A percentile compares a stretch with the other conserved stretches of the same genome.
Conservation (phyloP, 2,329 filamentous ascomycete genomes). For the Sphaerulina vaccinii region DNA sequence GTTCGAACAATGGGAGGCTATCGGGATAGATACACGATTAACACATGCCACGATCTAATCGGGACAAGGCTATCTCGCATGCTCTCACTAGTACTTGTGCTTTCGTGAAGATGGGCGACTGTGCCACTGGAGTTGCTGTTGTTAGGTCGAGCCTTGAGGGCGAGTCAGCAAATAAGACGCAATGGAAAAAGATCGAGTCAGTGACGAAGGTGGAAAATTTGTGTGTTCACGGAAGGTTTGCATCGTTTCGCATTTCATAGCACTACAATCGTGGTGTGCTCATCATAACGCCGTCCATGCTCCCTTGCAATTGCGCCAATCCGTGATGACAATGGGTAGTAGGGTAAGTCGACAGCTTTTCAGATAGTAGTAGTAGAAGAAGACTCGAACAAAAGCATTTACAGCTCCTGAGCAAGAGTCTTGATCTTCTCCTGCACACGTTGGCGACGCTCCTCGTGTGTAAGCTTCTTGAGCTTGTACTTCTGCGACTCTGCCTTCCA, state of each 20-base stretch:
- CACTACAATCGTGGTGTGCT: conserved; percentile 7
- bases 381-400: conserved; percentile 11
- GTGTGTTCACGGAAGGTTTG: conserved; percentile 15
- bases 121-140: too few relatives aligned
- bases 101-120: too few relatives aligned
- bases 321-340: conserved; percentile 7
- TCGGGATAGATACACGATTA: too few relatives aligned
- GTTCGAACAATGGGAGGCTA: too few relatives aligned
- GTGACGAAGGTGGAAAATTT: too few relatives aligned
- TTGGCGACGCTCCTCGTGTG: conserved; percentile 77
- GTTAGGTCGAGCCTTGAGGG: too few relatives aligned
- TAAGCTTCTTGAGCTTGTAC: conserved; percentile 74
- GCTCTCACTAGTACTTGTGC: too few relatives aligned
- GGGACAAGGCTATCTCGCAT: too few relatives aligned
- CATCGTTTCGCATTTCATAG: conserved; percentile 17
- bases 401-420: conserved; percentile 59
- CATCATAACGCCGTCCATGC: conserved; percentile 16
- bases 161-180: too few relatives aligned
- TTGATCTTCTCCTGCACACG: conserved; percentile 89
- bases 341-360: neutral
- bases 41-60: too few relatives aligned
- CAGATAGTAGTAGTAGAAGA: neutral
- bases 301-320: conserved; percentile 11
- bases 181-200: too few relatives aligned
- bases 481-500: conserved; percentile 74